Conservation (phyloP, 257 asterid genomes). For the Capsicum rhomboideum region DNA sequence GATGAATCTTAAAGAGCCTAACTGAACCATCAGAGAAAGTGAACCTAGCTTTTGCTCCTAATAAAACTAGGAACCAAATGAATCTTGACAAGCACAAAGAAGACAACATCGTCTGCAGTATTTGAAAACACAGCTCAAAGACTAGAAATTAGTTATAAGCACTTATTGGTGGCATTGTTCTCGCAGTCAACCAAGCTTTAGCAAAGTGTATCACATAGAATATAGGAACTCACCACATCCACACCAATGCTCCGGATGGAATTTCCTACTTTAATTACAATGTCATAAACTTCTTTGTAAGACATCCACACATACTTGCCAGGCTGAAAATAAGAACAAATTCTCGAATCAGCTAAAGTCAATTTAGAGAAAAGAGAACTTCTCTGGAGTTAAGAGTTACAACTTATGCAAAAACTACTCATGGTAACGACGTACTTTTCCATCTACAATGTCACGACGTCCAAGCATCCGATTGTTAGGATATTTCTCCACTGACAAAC, state of each 20-base stretch:
- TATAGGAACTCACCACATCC: constrained; percentile 50
- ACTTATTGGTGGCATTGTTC: not conserved
- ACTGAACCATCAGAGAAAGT: not conserved
- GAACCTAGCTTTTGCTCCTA: not conserved
- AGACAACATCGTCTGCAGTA: not conserved
- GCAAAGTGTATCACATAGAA: not conserved
- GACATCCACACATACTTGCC: constrained; percentile 82
- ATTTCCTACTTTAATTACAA: constrained; percentile 73
- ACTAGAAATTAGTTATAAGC: not conserved
- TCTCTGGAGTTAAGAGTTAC: not conserved
- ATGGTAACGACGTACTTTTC: constrained; percentile 49
- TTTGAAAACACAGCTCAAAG: not conserved
- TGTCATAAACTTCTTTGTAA: constrained; percentile 71
- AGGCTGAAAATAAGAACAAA: constrained; percentile 44
- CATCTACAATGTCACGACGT: constrained; percentile 57
- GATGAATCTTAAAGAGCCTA: not conserved
- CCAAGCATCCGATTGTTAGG: constrained; percentile 93
- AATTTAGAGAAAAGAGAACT: not conserved
- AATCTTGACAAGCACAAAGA: not conserved
- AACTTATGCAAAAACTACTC: constrained; percentile 12
- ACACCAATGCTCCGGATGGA: constrained; percentile 75
- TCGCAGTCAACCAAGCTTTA: not conserved
- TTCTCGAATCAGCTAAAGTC: not conserved
- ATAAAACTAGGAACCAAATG: not conserved
- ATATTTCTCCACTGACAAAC: constrained; percentile 73